A percentile compares a stretch with the other conserved stretches of the same genome.
phyloP scores from a whole-genome alignment of 169 alveolate species.

The Cryptosporidium ryanae region DNA sequence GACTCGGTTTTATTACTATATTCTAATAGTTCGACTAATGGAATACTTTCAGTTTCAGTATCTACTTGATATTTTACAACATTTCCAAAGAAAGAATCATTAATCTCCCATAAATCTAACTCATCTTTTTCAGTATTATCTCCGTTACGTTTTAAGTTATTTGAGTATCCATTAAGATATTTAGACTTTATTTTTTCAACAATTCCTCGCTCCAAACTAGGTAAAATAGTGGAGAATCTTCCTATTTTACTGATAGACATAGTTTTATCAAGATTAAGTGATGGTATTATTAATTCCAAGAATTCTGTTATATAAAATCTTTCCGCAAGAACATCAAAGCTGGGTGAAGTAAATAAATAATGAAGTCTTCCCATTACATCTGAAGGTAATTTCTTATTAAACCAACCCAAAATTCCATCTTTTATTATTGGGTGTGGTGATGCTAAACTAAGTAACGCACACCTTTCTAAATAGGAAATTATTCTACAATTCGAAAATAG shows the following conservation, averaged over 20 bases:
- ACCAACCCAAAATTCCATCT: conserved; percentile 26
- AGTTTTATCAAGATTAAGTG: neutral
- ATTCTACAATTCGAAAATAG: neutral
- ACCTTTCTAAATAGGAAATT: conserved; percentile 14
- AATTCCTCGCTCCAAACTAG: conserved; percentile 27
- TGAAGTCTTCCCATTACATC: conserved; percentile 56
- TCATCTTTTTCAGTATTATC: neutral
- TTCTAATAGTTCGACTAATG: too few species aligned
- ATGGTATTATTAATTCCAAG: conserved; percentile 39
- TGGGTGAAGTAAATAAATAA: conserved; percentile 50
- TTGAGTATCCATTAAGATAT: neutral
- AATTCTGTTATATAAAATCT: conserved; percentile 61
- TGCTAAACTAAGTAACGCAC: conserved; percentile 58
- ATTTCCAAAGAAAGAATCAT: conserved; percentile 8
- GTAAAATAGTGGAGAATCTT: conserved; percentile 49
- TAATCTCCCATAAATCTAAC: conserved; percentile 23
- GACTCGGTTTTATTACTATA: neutral
- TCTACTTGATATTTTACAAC: conserved; percentile 9
- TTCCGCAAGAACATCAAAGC: conserved; percentile 69
- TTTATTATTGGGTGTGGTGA: conserved; percentile 64
- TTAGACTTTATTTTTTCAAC: conserved; percentile 1
- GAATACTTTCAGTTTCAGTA: neutral
- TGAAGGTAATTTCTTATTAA: conserved; percentile 43
- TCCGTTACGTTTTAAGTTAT: neutral
- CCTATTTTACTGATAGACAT: conserved; percentile 8